Percentiles rank a stretch among this genome's conserved stretches.
Evolutionary conservation across 2,329 filamentous ascomycete genomes (phyloP).

Genomic region (Cercospora sesami): DNA sequence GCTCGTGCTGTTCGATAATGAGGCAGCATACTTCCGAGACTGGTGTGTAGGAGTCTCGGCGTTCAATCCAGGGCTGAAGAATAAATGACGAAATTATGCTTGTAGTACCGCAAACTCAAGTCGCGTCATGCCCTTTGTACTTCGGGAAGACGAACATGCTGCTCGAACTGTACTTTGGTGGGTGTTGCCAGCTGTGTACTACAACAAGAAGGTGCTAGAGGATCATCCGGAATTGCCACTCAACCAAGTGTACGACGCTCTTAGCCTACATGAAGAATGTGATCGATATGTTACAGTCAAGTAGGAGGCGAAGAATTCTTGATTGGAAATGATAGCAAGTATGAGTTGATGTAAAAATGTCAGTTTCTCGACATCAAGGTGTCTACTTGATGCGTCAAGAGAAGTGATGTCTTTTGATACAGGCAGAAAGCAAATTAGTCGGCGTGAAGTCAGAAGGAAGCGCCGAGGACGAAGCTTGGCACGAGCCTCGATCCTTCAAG

Average conservation of each 20-base stretch:
- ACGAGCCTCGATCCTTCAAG: background rate
- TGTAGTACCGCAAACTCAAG: background rate
- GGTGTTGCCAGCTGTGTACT: background rate
- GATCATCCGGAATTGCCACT: background rate
- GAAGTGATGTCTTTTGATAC: background rate
- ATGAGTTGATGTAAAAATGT: background rate
- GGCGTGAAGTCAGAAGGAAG: background rate
- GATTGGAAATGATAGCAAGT: background rate
- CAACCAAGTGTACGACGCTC: background rate
- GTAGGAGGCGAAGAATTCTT: background rate
- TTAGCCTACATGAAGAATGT: too few relatives aligned
- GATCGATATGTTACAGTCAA: too few relatives aligned
- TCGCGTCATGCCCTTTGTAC: background rate
- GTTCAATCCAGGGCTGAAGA: background rate
- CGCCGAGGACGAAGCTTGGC: background rate
- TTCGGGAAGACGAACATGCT: background rate
- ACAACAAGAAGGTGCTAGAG: background rate
- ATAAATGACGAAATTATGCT: background rate
- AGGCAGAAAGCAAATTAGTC: background rate
- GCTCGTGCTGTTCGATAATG: too few relatives aligned
- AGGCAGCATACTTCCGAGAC: too few relatives aligned
- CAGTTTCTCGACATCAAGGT: background rate
- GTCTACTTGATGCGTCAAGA: background rate
- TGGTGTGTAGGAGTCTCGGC: background rate
- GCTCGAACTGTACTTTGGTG: background rate